Conservation (phyloP, 352 stramenopile genomes). For the Pilasporangium apinafurcum region DNA sequence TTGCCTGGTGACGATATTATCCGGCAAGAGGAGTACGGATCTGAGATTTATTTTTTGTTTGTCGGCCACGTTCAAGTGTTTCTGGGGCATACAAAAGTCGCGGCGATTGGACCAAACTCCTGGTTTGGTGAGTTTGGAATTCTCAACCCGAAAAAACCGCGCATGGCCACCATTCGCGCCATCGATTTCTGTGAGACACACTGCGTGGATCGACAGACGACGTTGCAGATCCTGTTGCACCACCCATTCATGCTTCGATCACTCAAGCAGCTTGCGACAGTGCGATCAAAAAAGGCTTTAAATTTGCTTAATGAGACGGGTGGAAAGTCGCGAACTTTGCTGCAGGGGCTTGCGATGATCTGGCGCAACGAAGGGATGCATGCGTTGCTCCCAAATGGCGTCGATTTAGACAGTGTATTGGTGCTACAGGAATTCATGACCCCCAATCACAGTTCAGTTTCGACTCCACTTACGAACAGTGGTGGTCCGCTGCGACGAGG, state of each 20-base stretch:
- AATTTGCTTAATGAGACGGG: conserved; percentile 47
- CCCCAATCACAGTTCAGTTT: background rate
- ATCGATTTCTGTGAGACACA: conserved; percentile 80
- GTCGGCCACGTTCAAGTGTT: conserved; percentile 69
- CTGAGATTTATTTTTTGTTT: conserved; percentile 83
- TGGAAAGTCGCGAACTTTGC: conserved; percentile 45
- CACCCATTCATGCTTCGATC: conserved; percentile 62
- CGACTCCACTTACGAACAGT: background rate
- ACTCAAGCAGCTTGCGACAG: conserved; percentile 36
- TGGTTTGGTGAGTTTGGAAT: conserved; percentile 83
- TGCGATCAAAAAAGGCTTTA: conserved; percentile 52
- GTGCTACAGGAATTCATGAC: conserved; percentile 39
- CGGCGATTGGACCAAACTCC: conserved; percentile 56
- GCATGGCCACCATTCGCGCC: conserved; percentile 68
- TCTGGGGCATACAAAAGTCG: conserved; percentile 52
- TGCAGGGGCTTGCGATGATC: conserved; percentile 57
- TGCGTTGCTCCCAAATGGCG: conserved; percentile 25
- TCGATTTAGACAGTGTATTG: conserved; percentile 22
- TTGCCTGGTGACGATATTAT: conserved; percentile 75
- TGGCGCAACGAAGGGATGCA: conserved; percentile 52
- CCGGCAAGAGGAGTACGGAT: conserved; percentile 67
- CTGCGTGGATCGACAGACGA: conserved; percentile 39
- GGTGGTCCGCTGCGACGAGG: too few relatives aligned
- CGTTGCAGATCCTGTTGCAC: conserved; percentile 35
- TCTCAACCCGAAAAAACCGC: conserved; percentile 55